phyloP scores from a whole-genome alignment of 192 early-diverging fungal genomes.

The Entomortierella parvispora region DNA sequence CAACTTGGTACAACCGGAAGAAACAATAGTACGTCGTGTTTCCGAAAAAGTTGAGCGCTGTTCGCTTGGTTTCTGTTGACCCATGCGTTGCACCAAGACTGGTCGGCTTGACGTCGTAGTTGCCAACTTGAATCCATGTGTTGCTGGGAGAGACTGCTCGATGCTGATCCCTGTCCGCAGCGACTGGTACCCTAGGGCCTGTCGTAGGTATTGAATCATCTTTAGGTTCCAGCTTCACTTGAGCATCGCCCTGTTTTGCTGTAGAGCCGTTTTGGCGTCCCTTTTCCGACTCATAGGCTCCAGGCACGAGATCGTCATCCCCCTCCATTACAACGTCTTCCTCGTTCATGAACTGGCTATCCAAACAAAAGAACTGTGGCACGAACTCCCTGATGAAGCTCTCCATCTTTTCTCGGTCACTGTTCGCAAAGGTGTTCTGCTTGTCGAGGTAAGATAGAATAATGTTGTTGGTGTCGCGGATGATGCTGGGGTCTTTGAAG shows the following conservation, averaged over 20 bases:
- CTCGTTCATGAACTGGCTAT: constrained; percentile 60
- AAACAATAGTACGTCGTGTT: constrained; percentile 91
- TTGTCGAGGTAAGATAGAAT: constrained; percentile 80
- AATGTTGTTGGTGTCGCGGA: constrained; percentile 82
- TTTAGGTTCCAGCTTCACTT: constrained; percentile 38
- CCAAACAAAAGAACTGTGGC: constrained; percentile 70
- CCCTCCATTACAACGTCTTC: constrained; percentile 62
- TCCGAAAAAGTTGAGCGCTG: constrained; percentile 78
- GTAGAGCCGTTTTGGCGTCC: constrained; percentile 6
- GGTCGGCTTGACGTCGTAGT: constrained; percentile 52
- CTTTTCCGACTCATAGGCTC: constrained; percentile 29
- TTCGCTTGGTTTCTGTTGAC: constrained; percentile 37
- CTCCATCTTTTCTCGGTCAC: constrained; percentile 80
- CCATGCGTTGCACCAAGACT: constrained; percentile 42
- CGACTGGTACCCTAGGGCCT: constrained; percentile 46
- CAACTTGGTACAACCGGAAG: constrained; percentile 85
- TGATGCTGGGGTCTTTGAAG: constrained; percentile 79
- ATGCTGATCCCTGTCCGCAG: constrained; percentile 39
- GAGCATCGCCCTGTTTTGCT: constrained; percentile 33
- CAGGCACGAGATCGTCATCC: constrained; percentile 57
- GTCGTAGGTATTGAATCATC: constrained; percentile 38
- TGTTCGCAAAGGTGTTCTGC: constrained; percentile 56
- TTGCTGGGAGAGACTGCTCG: constrained; percentile 35
- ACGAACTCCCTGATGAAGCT: constrained; percentile 82
- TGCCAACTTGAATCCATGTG: constrained; percentile 52